Evolutionary conservation across 257 asterid genomes (phyloP).

Genomic region (Solanum chiquidenum): DNA sequence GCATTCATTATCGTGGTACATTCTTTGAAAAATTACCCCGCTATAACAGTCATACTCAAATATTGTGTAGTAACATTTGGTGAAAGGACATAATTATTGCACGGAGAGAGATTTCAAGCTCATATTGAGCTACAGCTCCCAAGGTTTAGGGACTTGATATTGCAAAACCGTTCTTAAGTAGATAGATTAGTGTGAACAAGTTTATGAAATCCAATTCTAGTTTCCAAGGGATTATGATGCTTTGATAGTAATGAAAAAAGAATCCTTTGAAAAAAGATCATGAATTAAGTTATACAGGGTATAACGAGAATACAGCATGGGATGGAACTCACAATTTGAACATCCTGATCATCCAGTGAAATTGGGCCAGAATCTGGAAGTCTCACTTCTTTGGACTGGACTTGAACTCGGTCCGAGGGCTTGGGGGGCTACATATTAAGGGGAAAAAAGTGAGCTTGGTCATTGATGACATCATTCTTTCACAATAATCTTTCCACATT

Average conservation of each 20-base stretch:
- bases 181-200: background rate
- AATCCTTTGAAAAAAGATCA: background rate
- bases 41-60: background rate
- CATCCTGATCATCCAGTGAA: constrained; percentile 88
- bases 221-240: background rate
- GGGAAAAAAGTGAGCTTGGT: background rate
- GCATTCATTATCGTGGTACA: background rate
- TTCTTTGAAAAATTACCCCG: background rate
- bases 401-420: constrained; percentile 75
- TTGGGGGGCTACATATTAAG: constrained; percentile 53
- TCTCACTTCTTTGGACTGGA: constrained; percentile 76
- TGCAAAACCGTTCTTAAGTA: background rate
- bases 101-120: background rate
- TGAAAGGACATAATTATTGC: background rate
- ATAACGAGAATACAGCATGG: constrained; percentile 1
- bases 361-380: constrained; percentile 65
- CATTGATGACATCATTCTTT: background rate
- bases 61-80: background rate
- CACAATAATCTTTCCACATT: background rate
- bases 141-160: background rate
- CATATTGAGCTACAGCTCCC: background rate
- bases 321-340: constrained; percentile 57
- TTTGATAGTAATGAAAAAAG: background rate
- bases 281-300: background rate
- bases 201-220: background rate